Percentiles rank a stretch among this genome's conserved stretches.
phyloP scores from a whole-genome alignment of 1,284 basidiomycete species.

The Laetiporus sulphureus region DNA sequence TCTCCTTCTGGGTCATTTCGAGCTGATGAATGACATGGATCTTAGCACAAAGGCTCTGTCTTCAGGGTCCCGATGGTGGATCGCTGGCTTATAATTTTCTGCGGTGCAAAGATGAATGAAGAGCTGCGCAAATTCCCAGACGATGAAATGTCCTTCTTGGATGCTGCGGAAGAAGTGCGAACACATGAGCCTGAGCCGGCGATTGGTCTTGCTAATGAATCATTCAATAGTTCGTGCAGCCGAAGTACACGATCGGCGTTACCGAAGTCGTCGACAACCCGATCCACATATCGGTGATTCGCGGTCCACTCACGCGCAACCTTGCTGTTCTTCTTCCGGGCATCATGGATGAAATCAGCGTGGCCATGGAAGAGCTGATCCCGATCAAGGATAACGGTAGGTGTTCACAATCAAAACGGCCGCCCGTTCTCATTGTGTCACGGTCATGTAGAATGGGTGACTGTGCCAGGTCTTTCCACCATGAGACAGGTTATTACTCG shows the following conservation, averaged over 20 bases:
- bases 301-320: slow-evolving; percentile 11
- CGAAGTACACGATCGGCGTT: slow-evolving; percentile 6
- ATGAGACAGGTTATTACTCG: slow-evolving; percentile 37
- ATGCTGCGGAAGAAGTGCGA: neutral
- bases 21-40: neutral
- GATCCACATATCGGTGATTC: slow-evolving; percentile 12
- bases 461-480: slow-evolving; percentile 27
- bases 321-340: slow-evolving; percentile 10
- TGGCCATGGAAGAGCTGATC: slow-evolving; percentile 5
- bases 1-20: too few species aligned
- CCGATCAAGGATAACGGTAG: neutral
- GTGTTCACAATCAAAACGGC: neutral
- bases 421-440: neutral
- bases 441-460: slow-evolving; percentile 15
- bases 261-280: slow-evolving; percentile 2
- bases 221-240: neutral
- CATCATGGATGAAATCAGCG: slow-evolving; percentile 12
- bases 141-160: slow-evolving; percentile 24
- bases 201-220: neutral
- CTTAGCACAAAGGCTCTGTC: slow-evolving; percentile 18
- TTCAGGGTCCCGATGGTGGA: slow-evolving; percentile 28
- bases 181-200: slow-evolving; percentile 9
- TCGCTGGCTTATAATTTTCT: slow-evolving; percentile 28
- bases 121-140: slow-evolving; percentile 30
- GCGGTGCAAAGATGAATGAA: slow-evolving; percentile 25